These are phyloP conservation scores for Trichoderma simmonsii DNA, from an alignment of 2,329 filamentous ascomycete genomes.

Conservation along the genomic window DNA sequence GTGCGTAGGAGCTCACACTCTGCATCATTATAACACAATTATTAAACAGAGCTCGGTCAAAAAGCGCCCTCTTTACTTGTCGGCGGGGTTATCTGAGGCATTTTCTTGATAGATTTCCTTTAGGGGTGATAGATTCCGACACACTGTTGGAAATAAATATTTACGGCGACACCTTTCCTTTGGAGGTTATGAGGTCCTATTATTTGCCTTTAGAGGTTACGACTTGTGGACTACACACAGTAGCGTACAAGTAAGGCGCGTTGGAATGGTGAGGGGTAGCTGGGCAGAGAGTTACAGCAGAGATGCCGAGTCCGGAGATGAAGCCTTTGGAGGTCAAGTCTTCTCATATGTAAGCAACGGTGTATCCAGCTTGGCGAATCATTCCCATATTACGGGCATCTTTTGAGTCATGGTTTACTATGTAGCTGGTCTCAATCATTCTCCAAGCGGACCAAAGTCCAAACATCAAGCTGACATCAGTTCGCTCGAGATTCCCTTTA, in stretches of 20 bases:
- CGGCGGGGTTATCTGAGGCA: neutral
- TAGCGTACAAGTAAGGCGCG: neutral
- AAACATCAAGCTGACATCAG: neutral
- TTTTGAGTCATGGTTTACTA: neutral
- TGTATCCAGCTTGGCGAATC: neutral
- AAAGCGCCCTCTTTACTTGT: neutral
- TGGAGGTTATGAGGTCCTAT: neutral
- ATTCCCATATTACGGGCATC: neutral
- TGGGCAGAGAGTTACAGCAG: neutral
- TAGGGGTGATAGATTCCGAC: neutral
- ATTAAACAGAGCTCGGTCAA: neutral
- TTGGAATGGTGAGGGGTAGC: neutral
- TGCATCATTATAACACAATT: neutral
- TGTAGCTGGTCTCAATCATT: neutral
- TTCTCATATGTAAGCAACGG: neutral
- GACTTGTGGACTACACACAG: neutral
- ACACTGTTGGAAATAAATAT: neutral
- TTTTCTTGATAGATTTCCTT: neutral
- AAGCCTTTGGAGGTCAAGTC: neutral
- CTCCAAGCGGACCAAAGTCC: neutral
- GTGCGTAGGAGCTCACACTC: neutral
- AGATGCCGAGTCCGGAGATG: neutral
- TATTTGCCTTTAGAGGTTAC: neutral
- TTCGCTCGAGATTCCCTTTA: neutral
- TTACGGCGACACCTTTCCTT: neutral